Base-by-base conservation (phyloP, 805 yeast genomes). In the Schizosaccharomyces osmophilus region DNA sequence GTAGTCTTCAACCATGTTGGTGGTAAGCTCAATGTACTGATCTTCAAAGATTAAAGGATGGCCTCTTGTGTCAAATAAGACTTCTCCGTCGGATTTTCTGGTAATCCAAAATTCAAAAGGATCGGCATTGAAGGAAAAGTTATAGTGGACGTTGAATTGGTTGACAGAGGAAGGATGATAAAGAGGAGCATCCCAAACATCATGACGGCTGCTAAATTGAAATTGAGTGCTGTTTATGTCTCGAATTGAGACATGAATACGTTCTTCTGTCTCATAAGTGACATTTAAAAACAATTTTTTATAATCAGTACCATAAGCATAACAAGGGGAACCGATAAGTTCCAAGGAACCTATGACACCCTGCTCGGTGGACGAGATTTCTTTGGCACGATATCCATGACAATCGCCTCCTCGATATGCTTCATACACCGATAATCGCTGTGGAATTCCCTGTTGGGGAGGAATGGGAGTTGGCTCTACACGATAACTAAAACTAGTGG, bases 11-110 rank as follows among this genome's bases (percentile, higher is more conserved):
- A 72, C 73, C 60, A 71, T 65, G 5, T 67, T 58, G n/a, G 73
- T 69, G 63, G 68, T 68, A 62, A 71, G 67, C 61, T 71, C 72
- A 29, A 71, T 61, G 60, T 69, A 71, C 61, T 71, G 72, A 62
- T 71, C 69, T 15, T 72, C 69, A 62, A 67, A 71, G 22, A 71
- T 72, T 32, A 71, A 62, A 13, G 71, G 69, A 59, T 68, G 68
- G 4, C 69, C 71, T 17, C 62, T 61, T 17, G 73, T 71, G 55
- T 71, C 68, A 60, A 70, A 71, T 48, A 71, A 59, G 6, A 64
- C 61, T 39, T 71, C 72, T 9, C 65, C 66, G 24, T 67, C 64
- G 6, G 68, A 65, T 15, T 51, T 60, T 24, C 73, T 64, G 8
- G 61, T 59, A 39, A 71, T 61, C 22, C 60, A 51, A 55, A 67